phyloP scores from a whole-genome alignment of 2,329 filamentous ascomycete species.

The Colletotrichum abscissum region DNA sequence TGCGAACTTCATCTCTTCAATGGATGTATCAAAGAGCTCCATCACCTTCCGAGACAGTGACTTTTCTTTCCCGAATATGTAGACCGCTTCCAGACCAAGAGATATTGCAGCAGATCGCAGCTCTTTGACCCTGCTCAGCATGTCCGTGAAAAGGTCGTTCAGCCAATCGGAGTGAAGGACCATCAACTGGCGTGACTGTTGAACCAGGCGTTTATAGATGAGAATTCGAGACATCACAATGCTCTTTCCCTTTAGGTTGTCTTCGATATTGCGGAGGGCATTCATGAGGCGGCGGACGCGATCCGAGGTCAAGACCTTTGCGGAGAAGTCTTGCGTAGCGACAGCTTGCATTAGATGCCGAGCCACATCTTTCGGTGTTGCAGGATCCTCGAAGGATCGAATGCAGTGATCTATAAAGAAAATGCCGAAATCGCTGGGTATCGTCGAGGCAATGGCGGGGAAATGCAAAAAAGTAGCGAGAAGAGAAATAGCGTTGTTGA shows the following conservation, averaged over 20 bases:
- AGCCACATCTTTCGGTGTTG: slow-evolving; percentile 79
- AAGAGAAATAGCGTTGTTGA: slow-evolving; percentile 82
- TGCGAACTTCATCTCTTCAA: slow-evolving; percentile 73
- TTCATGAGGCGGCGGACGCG: slow-evolving; percentile 78
- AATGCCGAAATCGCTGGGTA: slow-evolving; percentile 82
- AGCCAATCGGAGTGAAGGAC: slow-evolving; percentile 81
- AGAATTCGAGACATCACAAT: slow-evolving; percentile 81
- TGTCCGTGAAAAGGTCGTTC: slow-evolving; percentile 81
- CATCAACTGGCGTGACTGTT: slow-evolving; percentile 79
- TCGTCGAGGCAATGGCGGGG: slow-evolving; percentile 73
- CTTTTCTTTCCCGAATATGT: slow-evolving; percentile 75
- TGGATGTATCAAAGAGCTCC: slow-evolving; percentile 69
- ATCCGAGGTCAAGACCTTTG: slow-evolving; percentile 78
- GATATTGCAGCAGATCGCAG: slow-evolving; percentile 80
- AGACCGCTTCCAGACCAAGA: slow-evolving; percentile 78
- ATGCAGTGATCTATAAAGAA: slow-evolving; percentile 88
- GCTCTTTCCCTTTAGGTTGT: slow-evolving; percentile 81
- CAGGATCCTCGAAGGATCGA: slow-evolving; percentile 74
- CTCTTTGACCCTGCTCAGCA: slow-evolving; percentile 83
- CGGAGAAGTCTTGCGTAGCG: slow-evolving; percentile 81
- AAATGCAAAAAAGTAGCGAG: slow-evolving; percentile 82
- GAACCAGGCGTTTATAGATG: slow-evolving; percentile 82
- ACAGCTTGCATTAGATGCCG: slow-evolving; percentile 85
- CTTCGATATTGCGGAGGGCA: slow-evolving; percentile 77
- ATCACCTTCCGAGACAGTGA: slow-evolving; percentile 74